Base-by-base conservation (phyloP, 805 yeast species). In the Metschnikowia cerradonensis region DNA sequence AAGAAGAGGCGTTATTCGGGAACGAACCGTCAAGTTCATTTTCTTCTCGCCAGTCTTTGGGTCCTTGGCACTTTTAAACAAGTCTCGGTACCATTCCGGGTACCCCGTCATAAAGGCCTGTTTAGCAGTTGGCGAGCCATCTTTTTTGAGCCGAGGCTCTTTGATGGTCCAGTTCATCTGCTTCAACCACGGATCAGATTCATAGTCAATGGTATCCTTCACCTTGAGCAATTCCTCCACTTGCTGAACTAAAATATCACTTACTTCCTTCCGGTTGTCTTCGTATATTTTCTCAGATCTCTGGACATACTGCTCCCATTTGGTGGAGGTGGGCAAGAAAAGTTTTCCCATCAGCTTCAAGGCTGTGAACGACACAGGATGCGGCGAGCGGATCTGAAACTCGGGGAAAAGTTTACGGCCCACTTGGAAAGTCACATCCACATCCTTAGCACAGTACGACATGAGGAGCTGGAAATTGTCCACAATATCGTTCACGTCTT, bases 351-450 rank as follows among this genome's bases (percentile, higher is more conserved):
- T 72, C 50, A 82, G 84, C 56, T 86, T 76, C 41, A 94, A 70
- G 2, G 96, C 97, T 0, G 94, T 91, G 70, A 91, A 86, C 14
- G 96, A 88, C 2, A 92, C 96, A 0, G 99, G 97, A 67, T 94
- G 99, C 0, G 99, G 96, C 41, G 91, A 82, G 46, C 81, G 78
- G 32, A 72, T 60, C 26, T 79, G 65, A 61, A 88, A 94, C 34
- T 72, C 69, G 1, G 96, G 97, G 32, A 83, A 80, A 0, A 90
- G 79, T 52, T 81, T 81, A 51, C 76, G 72, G 56, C 84, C 84
- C 2, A 92, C 89, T 52, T 71, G 70, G 59, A 78, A 85, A 0
- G 99, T 94, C 1, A 85, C 84, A 6, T 71, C 70, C 0, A 90
- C 96, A 70, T 94, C 99, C 4, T 67, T 69, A 0, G 96, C 90